Evolutionary conservation across 805 yeast genomes (phyloP), one percentile per base, ranked within the genome.

Genomic region (Myxozyma neotropica): DNA sequence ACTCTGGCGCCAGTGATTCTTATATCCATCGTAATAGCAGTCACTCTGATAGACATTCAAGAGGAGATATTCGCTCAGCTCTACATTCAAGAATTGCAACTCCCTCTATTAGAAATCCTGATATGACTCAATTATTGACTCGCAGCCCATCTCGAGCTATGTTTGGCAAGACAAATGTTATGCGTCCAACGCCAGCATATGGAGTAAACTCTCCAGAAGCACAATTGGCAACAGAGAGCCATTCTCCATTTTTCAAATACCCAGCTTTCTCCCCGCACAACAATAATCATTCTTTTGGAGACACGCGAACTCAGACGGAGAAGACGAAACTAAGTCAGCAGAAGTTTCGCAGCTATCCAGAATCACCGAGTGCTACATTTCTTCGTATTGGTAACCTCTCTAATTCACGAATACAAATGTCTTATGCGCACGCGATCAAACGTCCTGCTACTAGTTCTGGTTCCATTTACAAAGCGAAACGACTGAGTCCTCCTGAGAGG

Each of bases 91-190:
- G 21, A 12, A 13, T 26, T 4, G 24, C 40, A n/a, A 29, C 26
- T 6, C 26, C 50, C 17, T 29, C 50, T 7, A 26, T 31, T 33
- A 31, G 29, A 15, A 15, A 19, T 17, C 7, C 39, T n/a, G 23
- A 15, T 21, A 12, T 15, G 15, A 17, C 12, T 19, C n/a, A 33
- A 6, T 26, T 17, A 15, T 13, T 39, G 5, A 19, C 21, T 13
- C n/a, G 50, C 7, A 46, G 50, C n/a, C 52, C 52, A 12, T 48
- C 52, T 26, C 17, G 43, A 48, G 52, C 52, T 2, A 33, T 35
- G 43, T 48, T 48, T 21, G 52, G 52, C 3, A 35, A 39, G 23
- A 19, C 15, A 24, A 48, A 35, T 48, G 31, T 48, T 35, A 43
- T 48, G 33, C 52, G 52, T 5, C 52, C 52, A 5, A 35, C 19